These are phyloP conservation scores for Artemisia princeps DNA, from an alignment of 140 eudicot genomes.

Conservation along the genomic window DNA sequence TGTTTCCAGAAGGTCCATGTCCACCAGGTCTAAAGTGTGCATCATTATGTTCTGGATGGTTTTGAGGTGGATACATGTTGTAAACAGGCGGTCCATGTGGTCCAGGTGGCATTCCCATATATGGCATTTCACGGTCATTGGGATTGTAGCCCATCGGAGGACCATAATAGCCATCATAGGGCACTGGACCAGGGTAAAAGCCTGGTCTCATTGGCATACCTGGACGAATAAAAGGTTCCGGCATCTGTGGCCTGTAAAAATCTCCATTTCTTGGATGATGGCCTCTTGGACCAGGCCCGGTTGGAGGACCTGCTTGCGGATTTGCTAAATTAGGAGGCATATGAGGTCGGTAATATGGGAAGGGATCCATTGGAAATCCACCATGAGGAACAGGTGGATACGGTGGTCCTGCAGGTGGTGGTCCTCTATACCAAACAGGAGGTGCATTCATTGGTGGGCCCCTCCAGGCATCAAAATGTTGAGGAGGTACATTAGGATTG, in stretches of 20 bases:
- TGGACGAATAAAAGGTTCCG: conserved; percentile 69
- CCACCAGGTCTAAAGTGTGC: conserved; percentile 52
- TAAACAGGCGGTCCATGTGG: conserved; percentile 58
- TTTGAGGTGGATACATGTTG: conserved; percentile 54
- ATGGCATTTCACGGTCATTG: conserved; percentile 61
- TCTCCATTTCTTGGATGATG: conserved; percentile 79
- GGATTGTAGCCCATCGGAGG: conserved; percentile 85
- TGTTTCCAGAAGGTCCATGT: conserved; percentile 41
- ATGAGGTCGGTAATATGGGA: conserved; percentile 78
- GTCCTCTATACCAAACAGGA: conserved; percentile 85
- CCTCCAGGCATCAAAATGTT: conserved; percentile 81
- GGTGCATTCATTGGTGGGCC: conserved; percentile 84
- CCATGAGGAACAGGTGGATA: conserved; percentile 67
- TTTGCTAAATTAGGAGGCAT: conserved; percentile 63
- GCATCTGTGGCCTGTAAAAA: conserved; percentile 63
- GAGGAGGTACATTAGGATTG: conserved; percentile 63
- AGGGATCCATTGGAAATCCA: conserved; percentile 82
- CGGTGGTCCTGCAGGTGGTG: conserved; percentile 69
- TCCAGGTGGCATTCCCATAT: conserved; percentile 65
- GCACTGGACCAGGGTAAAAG: conserved; percentile 70
- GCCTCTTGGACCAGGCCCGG: conserved; percentile 69
- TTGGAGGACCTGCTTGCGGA: conserved; percentile 62
- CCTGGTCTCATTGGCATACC: conserved; percentile 85
- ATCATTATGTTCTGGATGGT: conserved; percentile 44
- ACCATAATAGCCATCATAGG: conserved; percentile 78